A percentile compares a stretch with the other conserved stretches of the same genome.
Conservation (phyloP, 192 early-diverging fungal genomes). For the Coemansia sp. region DNA sequence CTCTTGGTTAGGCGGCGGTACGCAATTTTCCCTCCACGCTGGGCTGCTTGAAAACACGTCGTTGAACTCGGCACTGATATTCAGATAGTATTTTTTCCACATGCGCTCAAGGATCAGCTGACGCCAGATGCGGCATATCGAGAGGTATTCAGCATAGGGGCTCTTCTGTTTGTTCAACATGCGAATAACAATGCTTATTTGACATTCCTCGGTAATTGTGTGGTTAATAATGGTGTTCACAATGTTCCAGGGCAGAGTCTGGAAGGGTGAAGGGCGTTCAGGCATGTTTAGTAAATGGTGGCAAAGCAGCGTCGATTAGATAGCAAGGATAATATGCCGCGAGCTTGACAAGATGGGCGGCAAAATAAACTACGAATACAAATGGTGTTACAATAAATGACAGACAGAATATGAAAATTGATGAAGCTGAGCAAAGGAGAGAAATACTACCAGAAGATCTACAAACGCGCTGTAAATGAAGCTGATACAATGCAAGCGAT, state of each 20-base stretch:
- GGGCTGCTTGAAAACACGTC: neutral
- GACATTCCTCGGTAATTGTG: neutral
- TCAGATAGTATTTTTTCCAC: neutral
- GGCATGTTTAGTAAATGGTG: neutral
- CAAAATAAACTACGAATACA: neutral
- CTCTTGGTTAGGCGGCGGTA: neutral
- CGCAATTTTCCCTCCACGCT: neutral
- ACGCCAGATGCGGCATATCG: neutral
- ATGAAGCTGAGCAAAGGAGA: neutral
- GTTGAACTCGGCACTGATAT: neutral
- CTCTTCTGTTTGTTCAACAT: neutral
- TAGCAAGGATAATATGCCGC: neutral
- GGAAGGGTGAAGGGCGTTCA: neutral
- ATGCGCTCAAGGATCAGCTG: neutral
- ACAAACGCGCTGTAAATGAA: neutral
- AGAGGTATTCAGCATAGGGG: neutral
- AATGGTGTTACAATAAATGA: neutral
- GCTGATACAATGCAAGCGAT: neutral
- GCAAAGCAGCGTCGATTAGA: neutral
- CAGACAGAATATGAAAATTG: neutral
- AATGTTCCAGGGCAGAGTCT: neutral
- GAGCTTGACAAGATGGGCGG: neutral
- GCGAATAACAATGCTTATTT: neutral
- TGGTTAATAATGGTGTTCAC: constrained; percentile 1
- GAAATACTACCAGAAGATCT: neutral